Evolutionary conservation across 2,329 filamentous ascomycete species (phyloP).

Genomic region (Calonectria multiphialidica): DNA sequence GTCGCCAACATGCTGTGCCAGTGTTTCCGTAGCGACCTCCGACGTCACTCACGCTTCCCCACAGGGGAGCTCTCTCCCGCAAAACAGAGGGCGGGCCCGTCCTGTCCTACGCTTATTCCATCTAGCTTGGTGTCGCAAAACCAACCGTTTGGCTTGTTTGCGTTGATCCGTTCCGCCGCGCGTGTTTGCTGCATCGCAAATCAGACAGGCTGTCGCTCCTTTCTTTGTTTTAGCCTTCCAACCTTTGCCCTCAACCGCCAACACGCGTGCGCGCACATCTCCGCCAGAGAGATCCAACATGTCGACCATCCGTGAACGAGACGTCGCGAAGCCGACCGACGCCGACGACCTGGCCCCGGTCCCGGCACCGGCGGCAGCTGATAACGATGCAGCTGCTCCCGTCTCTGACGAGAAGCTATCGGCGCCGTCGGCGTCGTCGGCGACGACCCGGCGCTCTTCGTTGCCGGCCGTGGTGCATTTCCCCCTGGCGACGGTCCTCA

Average conservation of each 20-base stretch:
- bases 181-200: neutral
- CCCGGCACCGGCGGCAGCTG: neutral
- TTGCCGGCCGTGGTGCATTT: constrained; percentile 63
- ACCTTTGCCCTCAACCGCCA: neutral
- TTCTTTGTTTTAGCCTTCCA: neutral
- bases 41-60: constrained; percentile 42
- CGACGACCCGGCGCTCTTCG: constrained; percentile 42
- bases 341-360: constrained; percentile 30
- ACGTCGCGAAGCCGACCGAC: constrained; percentile 30
- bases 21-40: constrained; percentile 46
- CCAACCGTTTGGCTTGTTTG: neutral
- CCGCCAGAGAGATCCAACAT: neutral
- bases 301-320: constrained; percentile 40
- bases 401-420: neutral
- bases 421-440: constrained; percentile 6
- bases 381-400: neutral
- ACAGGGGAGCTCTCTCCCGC: constrained; percentile 21
- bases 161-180: constrained; percentile 9
- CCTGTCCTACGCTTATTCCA: constrained; percentile 2
- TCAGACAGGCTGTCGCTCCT: neutral
- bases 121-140: constrained; percentile 18
- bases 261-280: neutral
- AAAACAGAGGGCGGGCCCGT: constrained; percentile 6
- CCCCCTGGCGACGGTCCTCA: constrained; percentile 64
- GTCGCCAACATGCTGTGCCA: neutral